These are phyloP conservation scores for Tetrahymena malaccensis DNA, from an alignment of 73 alveolate species.

Conservation along the genomic window DNA sequence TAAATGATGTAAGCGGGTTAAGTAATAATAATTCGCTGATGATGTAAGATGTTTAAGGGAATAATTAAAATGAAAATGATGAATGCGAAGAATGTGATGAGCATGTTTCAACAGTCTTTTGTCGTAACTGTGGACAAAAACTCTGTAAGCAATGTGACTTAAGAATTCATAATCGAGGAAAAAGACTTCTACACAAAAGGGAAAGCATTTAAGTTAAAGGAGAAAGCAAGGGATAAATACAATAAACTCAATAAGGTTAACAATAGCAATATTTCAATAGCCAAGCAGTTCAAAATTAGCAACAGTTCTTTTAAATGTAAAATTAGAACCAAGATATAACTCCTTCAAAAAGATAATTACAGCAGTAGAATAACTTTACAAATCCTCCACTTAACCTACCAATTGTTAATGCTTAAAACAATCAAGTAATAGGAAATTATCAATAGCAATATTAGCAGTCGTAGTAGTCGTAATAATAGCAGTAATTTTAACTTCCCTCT, in stretches of 20 bases:
- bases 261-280: not conserved
- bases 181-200: conserved; percentile 46
- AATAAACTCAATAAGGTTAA: not conserved
- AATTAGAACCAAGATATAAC: not conserved
- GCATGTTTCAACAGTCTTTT: conserved; percentile 32
- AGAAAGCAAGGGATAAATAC: not conserved
- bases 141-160: conserved; percentile 48
- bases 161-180: conserved; percentile 62
- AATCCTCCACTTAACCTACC: not conserved
- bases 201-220: not conserved
- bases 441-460: not conserved
- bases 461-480: not conserved
- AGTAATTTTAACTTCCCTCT: not conserved
- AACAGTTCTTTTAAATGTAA: not conserved
- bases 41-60: not conserved
- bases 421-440: not conserved
- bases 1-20: not conserved
- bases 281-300: not conserved
- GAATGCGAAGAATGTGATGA: conserved; percentile 71
- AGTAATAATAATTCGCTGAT: not conserved
- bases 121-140: conserved; percentile 53
- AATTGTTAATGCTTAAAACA: not conserved
- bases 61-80: not conserved
- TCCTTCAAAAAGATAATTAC: not conserved
- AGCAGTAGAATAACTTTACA: not conserved